Evolutionary conservation across 2,329 filamentous ascomycete genomes (phyloP), one percentile per base, ranked within the genome.

Genomic region (Colletotrichum musae): DNA sequence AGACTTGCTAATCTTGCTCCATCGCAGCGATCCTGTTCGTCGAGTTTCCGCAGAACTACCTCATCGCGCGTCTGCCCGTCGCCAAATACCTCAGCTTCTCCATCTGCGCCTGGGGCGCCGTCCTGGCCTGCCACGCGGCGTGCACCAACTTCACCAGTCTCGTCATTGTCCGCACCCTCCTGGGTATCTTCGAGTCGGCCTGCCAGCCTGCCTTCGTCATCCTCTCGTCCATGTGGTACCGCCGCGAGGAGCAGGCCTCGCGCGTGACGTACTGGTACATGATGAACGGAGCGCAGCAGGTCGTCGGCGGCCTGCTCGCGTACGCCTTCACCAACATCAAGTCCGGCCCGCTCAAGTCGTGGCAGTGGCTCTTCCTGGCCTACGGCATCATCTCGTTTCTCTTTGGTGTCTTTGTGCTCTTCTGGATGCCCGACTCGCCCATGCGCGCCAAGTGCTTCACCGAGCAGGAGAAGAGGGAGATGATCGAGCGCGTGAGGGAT

Each of bases 231-330:
- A 92, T 92, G 83, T 93, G 91, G 91, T 93, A 93, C 77, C 88
- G 87, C 69, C 84, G 90, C 41, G 87, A 91, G 64, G 91, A 93
- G 73, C 92, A 93, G 75, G 87, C 90, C 0, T 78, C 86, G 0
- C 87, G 88, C 5, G 90, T 93, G 3, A 91, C 90, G 0, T 92
- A 89, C 77, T 93, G 91, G 91, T 91, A 92, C 77, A 92, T 92
- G 88, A 93, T 93, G 90, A 94, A 93, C 75, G 91, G 92, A 2
- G 86, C 84, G 1, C 91, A 93, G 75, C 91, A 93, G 75, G 91
- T 93, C 58, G 89, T 93, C 7, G 91, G 91, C 39, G 92, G 92
- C 6, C 84, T 93, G 0, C 82, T 93, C 0, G 91, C 91, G 0
- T 93, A 92, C 76, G 91, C 90, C 71, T 86, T 86, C 73, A 82